Evolutionary conservation across 805 yeast genomes (phyloP), one percentile per base, ranked within the genome.

Genomic region (Lipomyces starkeyi): DNA sequence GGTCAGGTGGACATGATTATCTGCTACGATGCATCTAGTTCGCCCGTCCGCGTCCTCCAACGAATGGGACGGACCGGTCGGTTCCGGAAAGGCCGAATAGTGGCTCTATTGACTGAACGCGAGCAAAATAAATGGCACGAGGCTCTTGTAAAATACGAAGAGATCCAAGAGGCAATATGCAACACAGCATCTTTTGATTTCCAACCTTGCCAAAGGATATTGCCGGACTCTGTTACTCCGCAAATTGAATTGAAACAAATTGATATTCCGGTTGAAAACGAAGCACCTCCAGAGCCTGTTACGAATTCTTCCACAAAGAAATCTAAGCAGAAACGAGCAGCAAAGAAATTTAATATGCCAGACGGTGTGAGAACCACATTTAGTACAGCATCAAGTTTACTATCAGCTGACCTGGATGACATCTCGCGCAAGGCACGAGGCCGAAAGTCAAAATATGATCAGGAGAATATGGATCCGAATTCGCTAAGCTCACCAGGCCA

Each of bases 41-140:
- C 97, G 58, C 98, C 98, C 0, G 94, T 95, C 66, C 91, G 96
- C 67, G 93, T 91, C 73, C 85, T 95, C 54, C 99, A 95, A 77
- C 82, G 99, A 73, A 92, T 95, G 96, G 99, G 99, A 34, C 87
- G 99, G 80, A 95, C 99, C 0, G 99, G 99, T 22, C 88, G 99
- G 79, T 91, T 92, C 76, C 82, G 97, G 73, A 92, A 91, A 73
- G 99, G 99, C 54, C 85, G 84, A 67, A 91, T 95, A 1, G 80
- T 91, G 3, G 78, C 93, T 49, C 78, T 95, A 4, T 86, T 94
- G 74, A 86, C 97, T 8, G 85, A 89, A 13, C 87, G 87, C 71
- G 99, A 95, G 78, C 86, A 89, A 64, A 74, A 79, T 5, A 96
- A 94, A 75, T 91, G 91, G 76, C 91, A 90, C 58, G 86, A 88